These are phyloP conservation scores for Boletus insuetus DNA, from an alignment of 768 basidiomycete genomes.

Conservation along the genomic window DNA sequence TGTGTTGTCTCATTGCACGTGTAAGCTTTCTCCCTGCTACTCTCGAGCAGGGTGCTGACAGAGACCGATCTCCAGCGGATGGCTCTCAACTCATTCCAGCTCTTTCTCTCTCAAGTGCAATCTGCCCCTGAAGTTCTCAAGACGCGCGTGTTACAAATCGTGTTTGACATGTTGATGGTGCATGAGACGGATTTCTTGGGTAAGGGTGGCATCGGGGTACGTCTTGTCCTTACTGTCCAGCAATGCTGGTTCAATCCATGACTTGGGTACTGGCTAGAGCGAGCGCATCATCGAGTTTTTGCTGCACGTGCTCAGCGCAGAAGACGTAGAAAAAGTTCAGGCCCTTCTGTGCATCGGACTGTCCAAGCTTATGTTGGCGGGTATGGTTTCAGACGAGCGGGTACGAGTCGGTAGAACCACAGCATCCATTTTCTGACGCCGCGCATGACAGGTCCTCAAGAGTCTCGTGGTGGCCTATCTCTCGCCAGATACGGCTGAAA, in stretches of 20 bases:
- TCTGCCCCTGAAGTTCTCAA: constrained; percentile 62
- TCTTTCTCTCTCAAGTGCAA: constrained; percentile 78
- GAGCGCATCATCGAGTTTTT: constrained; percentile 69
- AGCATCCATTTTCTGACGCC: background rate
- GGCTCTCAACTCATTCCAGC: constrained; percentile 58
- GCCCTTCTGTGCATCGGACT: constrained; percentile 76
- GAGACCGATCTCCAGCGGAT: constrained; percentile 19
- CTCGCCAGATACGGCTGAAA: constrained; percentile 75
- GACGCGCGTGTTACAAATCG: constrained; percentile 67
- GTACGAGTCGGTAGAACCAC: constrained; percentile 38
- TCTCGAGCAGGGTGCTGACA: background rate
- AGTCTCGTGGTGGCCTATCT: constrained; percentile 62
- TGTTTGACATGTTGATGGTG: constrained; percentile 87
- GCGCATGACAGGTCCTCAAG: constrained; percentile 40
- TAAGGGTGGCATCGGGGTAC: constrained; percentile 35
- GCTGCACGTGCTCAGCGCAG: constrained; percentile 46
- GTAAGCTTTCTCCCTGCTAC: constrained; percentile 4
- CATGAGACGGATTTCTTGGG: constrained; percentile 68
- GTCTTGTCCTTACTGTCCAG: background rate
- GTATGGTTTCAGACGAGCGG: constrained; percentile 68
- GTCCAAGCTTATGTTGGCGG: constrained; percentile 80
- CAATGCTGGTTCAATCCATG: too few relatives aligned
- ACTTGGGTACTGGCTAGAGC: constrained; percentile 28
- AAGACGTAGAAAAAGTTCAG: constrained; percentile 62
- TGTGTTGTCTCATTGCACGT: constrained; percentile 74